Evolutionary conservation across 345 rosid species (phyloP), one percentile per base, ranked within the genome.

Genomic region (Citrus unshiu): DNA sequence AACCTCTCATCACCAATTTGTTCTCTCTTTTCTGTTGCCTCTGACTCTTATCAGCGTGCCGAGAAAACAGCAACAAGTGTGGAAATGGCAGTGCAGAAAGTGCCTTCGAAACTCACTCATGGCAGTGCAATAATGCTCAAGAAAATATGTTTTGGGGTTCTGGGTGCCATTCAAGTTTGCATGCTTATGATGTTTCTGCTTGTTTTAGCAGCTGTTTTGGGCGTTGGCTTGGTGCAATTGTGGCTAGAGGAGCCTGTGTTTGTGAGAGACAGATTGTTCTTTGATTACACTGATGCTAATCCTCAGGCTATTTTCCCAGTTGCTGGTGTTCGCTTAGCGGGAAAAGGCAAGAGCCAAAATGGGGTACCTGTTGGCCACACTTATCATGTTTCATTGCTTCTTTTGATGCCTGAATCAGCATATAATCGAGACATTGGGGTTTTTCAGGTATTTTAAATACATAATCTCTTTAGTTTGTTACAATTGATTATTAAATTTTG

Each of bases 321-420:
- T 39, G 64, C 76, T 12, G 63, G 80, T 21, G 29, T 9, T 43
- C 7, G 69, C 18, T 34, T 46, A 60, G 65, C 21, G 25, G n/a
- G 30, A 40, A 39, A n/a, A n/a, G 22, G 29, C 34, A 73, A 57
- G 32, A 68, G 59, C 6, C 80, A 75, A 0, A 70, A 59, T 34
- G 80, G 80, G 71, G 77, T 92, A 66, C 98, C 98, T 10, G 73
- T 82, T 64, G 97, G 95, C 0, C 99, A 92, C 72, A 85, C 81
- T 0, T 81, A 87, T 74, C 83, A 87, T 75, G 90, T 90, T 39
- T 88, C 87, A 32, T 49, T 95, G 83, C 34, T 65, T 22, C 84
- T 95, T 72, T 79, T 90, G 86, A 80, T 93, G 92, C 98, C 98
- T 30, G 98, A 93, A 65, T 95, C 97, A 70, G 90, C 92, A 74